These are phyloP conservation scores for Tuber borchii DNA, from an alignment of 495 filamentous ascomycete species.

Conservation along the genomic window DNA sequence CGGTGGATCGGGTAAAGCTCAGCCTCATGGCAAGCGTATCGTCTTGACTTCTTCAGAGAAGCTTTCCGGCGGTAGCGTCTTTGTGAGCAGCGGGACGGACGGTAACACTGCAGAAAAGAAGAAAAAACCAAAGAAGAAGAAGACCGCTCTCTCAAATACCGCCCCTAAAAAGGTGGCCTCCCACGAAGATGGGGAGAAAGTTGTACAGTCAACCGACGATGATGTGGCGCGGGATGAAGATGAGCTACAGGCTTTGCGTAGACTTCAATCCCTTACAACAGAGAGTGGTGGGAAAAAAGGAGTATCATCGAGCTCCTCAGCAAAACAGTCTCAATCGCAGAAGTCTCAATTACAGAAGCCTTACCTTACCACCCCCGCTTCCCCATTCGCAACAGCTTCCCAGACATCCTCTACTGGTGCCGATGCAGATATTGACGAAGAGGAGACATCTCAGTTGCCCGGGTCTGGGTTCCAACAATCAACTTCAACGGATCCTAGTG, in stretches of 20 bases:
- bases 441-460: conserved; percentile 33
- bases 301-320: conserved; percentile 17
- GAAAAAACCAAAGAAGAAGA: conserved; percentile 36
- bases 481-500: conserved; percentile 39
- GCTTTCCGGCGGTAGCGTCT: conserved; percentile 17
- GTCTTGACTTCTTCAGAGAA: conserved; percentile 11
- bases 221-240: conserved; percentile 34
- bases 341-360: conserved; percentile 26
- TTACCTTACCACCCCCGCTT: conserved; percentile 16
- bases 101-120: conserved; percentile 25
- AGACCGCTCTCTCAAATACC: conserved; percentile 26
- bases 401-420: conserved; percentile 44
- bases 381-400: conserved; percentile 34
- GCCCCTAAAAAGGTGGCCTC: conserved; percentile 22
- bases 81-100: conserved; percentile 30
- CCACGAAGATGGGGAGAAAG: conserved; percentile 19
- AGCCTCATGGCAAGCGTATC: conserved; percentile 17
- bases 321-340: conserved; percentile 22
- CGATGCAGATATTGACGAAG: conserved; percentile 46
- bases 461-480: conserved; percentile 29
- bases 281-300: conserved; percentile 24
- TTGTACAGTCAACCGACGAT: conserved; percentile 27
- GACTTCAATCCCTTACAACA: conserved; percentile 33
- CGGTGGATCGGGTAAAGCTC: conserved; percentile 14
- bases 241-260: conserved; percentile 27